These are phyloP conservation scores for Penicillium sclerotiorum DNA, from an alignment of 2,329 filamentous ascomycete species.

Conservation along the genomic window DNA sequence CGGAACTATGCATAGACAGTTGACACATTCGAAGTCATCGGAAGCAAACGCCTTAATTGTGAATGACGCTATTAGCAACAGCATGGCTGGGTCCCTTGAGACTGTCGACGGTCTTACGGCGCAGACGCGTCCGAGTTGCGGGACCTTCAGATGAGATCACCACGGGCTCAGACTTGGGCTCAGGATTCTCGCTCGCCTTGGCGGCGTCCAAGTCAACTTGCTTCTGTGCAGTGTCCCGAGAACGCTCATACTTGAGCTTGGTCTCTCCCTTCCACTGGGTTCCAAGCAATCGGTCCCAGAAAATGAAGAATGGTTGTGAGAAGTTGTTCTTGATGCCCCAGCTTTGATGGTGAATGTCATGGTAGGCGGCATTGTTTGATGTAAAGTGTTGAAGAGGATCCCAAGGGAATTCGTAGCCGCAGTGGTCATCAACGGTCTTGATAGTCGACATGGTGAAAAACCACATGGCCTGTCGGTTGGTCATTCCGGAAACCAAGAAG, in stretches of 20 bases:
- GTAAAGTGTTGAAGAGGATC: conserved; percentile 91
- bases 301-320: conserved; percentile 70
- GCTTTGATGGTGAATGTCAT: conserved; percentile 97
- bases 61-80: conserved; percentile 44
- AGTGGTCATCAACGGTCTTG: conserved; percentile 98
- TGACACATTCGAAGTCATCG: conserved; percentile 16
- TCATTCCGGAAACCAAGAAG: conserved; percentile 81
- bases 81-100: conserved; percentile 41
- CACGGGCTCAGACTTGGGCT: conserved; percentile 24
- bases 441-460: conserved; percentile 89
- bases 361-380: conserved; percentile 93
- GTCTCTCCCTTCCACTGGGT: conserved; percentile 80
- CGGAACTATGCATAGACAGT: conserved; percentile 19
- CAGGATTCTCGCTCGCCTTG: conserved; percentile 27
- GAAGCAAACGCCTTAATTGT: conserved; percentile 31
- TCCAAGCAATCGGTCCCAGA: conserved; percentile 83
- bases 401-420: conserved; percentile 93
- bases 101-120: conserved; percentile 41
- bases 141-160: conserved; percentile 30
- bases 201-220: conserved; percentile 54
- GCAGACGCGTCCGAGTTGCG: conserved; percentile 35
- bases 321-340: conserved; percentile 86
- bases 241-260: conserved; percentile 60
- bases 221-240: conserved; percentile 58
- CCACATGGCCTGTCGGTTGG: conserved; percentile 79